Conservation (phyloP, 1,284 basidiomycete genomes). For the Puccinia polysora region DNA sequence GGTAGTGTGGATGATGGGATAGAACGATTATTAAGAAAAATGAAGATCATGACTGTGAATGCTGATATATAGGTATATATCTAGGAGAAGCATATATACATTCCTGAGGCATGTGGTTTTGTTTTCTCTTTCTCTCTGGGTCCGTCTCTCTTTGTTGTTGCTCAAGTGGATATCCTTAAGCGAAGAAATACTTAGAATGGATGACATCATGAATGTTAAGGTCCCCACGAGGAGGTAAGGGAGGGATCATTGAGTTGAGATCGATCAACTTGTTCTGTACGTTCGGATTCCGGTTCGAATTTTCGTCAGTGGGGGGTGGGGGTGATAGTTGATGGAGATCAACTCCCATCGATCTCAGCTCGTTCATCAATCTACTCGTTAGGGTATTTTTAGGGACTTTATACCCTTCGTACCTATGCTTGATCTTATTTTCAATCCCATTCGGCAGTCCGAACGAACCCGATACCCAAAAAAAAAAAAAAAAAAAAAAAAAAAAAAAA, state of each 20-base stretch:
- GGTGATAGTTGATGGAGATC: background rate
- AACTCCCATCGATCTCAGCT: slow-evolving; percentile 34
- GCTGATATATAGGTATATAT: too few relatives aligned
- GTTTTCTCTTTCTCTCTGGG: too few relatives aligned
- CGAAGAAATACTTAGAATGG: slow-evolving; percentile 83
- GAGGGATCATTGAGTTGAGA: slow-evolving; percentile 72
- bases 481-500: background rate
- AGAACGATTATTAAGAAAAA: too few relatives aligned
- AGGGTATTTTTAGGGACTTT: slow-evolving; percentile 30
- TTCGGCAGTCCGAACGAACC: background rate
- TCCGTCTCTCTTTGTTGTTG: too few relatives aligned
- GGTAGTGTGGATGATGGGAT: too few relatives aligned
- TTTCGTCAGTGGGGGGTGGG: slow-evolving; percentile 19
- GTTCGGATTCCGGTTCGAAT: too few relatives aligned
- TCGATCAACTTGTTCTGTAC: slow-evolving; percentile 71
- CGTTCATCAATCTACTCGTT: slow-evolving; percentile 15
- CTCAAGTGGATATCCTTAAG: slow-evolving; percentile 57
- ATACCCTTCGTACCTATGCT: slow-evolving; percentile 28
- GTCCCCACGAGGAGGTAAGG: slow-evolving; percentile 75
- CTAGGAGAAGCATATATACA: too few relatives aligned
- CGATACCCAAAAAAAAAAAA: background rate
- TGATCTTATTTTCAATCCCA: slow-evolving; percentile 23
- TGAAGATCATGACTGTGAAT: too few relatives aligned
- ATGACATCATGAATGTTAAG: slow-evolving; percentile 84
- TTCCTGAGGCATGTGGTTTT: too few relatives aligned